Evolutionary conservation across 306 rosid species (phyloP), one percentile per base, ranked within the genome.

Genomic region (Rubus parviflorus): DNA sequence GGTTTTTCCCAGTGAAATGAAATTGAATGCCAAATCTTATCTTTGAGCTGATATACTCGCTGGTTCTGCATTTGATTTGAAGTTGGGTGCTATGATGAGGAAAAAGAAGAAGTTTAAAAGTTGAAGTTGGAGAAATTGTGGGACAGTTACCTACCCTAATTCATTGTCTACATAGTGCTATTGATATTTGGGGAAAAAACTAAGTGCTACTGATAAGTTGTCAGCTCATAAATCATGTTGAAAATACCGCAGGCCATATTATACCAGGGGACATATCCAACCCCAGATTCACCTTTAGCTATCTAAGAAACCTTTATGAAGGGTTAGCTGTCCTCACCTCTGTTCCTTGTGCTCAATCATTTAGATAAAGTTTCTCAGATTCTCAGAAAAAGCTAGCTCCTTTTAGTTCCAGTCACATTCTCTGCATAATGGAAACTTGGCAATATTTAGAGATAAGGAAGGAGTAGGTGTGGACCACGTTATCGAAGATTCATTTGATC

Each of bases 381-480:
- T 74, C 69, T 58, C 70, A 11, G 5, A 25, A 53, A 12, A 70
- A 22, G 22, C 23, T 47, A 22, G 22, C 23, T 47, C 3, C 74
- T 30, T 40, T 53, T 22, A 73, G 72, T 49, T 49, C 14, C 0
- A 46, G 30, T 45, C 68, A 53, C 47, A 41, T 23, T 68, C 45
- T 16, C 57, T 51, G 53, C 9, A 65, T 14, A 41, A 57, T 48
- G 72, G 52, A 40, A 49, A 75, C 49, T 49, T 76, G 35, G 45
- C 20, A 62, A 52, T 22, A 40, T 38, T 8, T 25, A 61, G 22
- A 12, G 49, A 53, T 12, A 47, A 46, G 58, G 75, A 72, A 40
- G 48, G 65, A 58, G 65, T 47, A 19, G 58, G 25, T 30, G 51
- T n/a, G 20, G 78, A 75, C 73, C 73, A 47, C 42, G 38, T 19